These are phyloP conservation scores for Lolium perenne DNA, from an alignment of 176 grass and related monocot species.

Conservation along the genomic window DNA sequence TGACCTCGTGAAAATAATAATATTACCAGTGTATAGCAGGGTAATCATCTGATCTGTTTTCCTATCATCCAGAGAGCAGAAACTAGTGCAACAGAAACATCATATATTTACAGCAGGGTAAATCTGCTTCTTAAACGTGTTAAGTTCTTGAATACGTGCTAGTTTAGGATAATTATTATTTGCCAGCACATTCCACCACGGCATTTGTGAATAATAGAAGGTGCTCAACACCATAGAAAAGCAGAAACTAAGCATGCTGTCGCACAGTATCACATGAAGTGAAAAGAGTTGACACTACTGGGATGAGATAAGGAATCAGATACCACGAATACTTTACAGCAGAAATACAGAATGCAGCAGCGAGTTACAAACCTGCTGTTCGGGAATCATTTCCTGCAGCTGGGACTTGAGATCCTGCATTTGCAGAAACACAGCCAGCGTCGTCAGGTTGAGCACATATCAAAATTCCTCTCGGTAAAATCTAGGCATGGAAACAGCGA, in stretches of 20 bases:
- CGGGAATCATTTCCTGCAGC: constrained; percentile 95
- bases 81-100: background rate
- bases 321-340: constrained; percentile 25
- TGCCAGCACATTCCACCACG: background rate
- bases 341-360: background rate
- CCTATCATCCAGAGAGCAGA: constrained; percentile 1
- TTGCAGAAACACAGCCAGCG: constrained; percentile 37
- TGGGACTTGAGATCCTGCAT: constrained; percentile 95
- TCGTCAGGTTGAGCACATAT: background rate
- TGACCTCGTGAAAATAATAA: background rate
- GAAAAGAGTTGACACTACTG: background rate
- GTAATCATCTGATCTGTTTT: background rate
- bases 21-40: background rate
- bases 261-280: background rate
- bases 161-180: constrained; percentile 16
- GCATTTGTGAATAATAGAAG: background rate
- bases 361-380: constrained; percentile 81
- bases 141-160: background rate
- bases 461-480: background rate
- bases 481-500: background rate
- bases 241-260: constrained; percentile 28
- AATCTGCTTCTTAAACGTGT: background rate
- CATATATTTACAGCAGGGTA: background rate
- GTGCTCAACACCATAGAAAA: background rate
- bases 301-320: constrained; percentile 37